These are phyloP conservation scores for Lentinula sp. DNA, from an alignment of 768 basidiomycete species.

Conservation along the genomic window DNA sequence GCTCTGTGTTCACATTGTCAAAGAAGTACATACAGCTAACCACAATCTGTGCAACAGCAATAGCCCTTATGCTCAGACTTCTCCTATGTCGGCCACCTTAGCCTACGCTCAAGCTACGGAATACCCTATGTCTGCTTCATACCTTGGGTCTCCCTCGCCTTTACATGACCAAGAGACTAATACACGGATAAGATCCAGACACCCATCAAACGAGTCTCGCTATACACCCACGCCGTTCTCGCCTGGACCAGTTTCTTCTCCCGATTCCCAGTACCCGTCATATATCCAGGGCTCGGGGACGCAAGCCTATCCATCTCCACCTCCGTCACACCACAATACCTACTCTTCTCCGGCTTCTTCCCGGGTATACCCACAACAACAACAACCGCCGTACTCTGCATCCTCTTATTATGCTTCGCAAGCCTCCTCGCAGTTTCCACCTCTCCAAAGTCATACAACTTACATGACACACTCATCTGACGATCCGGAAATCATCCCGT, in stretches of 20 bases:
- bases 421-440: neutral
- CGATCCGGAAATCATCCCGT: neutral
- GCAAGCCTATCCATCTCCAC: neutral
- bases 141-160: neutral
- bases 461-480: neutral
- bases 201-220: neutral
- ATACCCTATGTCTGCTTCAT: neutral
- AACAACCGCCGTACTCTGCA: neutral
- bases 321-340: neutral
- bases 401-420: neutral
- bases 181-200: neutral
- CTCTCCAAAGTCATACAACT: neutral
- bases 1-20: neutral
- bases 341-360: neutral
- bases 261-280: too few species aligned
- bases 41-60: neutral
- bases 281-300: neutral
- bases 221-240: neutral
- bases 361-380: neutral
- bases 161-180: neutral
- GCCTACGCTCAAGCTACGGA: constrained; percentile 4
- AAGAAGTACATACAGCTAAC: neutral
- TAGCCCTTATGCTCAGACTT: neutral
- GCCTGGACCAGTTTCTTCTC: neutral
- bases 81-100: constrained; percentile 1